Conservation (phyloP, 441 rosid genomes). For the Arabidopsis lyrata region DNA sequence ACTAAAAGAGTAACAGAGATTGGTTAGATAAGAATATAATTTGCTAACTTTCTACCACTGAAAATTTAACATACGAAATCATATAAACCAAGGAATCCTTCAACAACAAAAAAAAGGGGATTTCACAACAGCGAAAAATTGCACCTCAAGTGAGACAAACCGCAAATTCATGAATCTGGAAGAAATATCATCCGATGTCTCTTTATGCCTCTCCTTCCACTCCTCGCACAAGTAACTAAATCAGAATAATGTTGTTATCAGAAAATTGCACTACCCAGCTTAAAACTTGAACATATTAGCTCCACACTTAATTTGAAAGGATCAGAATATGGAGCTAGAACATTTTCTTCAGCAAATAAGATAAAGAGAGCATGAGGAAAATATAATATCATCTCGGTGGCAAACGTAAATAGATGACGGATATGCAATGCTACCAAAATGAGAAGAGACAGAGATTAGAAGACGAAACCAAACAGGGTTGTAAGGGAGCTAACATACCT, state of each 20-base stretch:
- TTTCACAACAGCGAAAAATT: constrained; percentile 5
- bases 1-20: not conserved
- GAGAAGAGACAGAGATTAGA: constrained; percentile 13
- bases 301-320: constrained; percentile 12
- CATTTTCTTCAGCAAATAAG: constrained; percentile 1
- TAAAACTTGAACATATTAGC: constrained; percentile 36
- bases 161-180: constrained; percentile 69
- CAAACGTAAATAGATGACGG: constrained; percentile 4
- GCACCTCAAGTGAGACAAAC: constrained; percentile 74
- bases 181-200: constrained; percentile 57
- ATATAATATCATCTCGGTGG: constrained; percentile 8
- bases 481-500: constrained; percentile 50
- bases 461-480: not conserved
- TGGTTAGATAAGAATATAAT: constrained; percentile 1
- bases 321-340: constrained; percentile 28
- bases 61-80: not conserved
- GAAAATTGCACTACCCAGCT: constrained; percentile 35
- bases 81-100: not conserved
- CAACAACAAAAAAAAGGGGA: not conserved
- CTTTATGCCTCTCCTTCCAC: constrained; percentile 70
- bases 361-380: constrained; percentile 7
- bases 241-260: constrained; percentile 27
- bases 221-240: constrained; percentile 71
- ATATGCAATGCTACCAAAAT: constrained; percentile 30
- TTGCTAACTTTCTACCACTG: constrained; percentile 21